Conservation (phyloP, 371 early-diverging fungal species). For the Rhizopus microsporus region DNA sequence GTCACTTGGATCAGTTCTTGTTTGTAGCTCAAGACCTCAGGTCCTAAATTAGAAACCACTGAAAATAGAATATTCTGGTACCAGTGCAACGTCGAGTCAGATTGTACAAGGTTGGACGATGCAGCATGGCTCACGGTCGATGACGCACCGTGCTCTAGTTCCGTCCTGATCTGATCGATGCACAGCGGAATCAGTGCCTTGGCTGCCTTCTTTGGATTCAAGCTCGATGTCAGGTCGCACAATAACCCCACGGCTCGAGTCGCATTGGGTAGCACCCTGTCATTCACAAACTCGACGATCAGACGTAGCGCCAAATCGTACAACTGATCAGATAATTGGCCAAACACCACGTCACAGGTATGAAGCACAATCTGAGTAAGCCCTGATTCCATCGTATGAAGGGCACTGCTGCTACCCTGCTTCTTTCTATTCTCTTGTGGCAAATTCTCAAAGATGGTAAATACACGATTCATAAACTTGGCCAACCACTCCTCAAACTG, state of each 20-base stretch:
- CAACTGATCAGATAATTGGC: constrained; percentile 66
- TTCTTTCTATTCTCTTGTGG: constrained; percentile 62
- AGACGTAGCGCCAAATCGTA: constrained; percentile 62
- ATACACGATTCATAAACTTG: constrained; percentile 77
- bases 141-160: constrained; percentile 73
- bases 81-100: constrained; percentile 79
- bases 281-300: constrained; percentile 61
- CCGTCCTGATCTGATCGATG: constrained; percentile 57
- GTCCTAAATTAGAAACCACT: constrained; percentile 53
- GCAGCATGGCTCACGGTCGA: constrained; percentile 55
- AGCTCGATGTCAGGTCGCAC: constrained; percentile 46
- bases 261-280: constrained; percentile 69
- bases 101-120: constrained; percentile 59
- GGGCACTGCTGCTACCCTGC: constrained; percentile 17
- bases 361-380: constrained; percentile 49
- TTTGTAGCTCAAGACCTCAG: constrained; percentile 55
- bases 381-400: constrained; percentile 43
- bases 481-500: constrained; percentile 89
- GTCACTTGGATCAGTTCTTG: constrained; percentile 52
- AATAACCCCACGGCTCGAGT: constrained; percentile 65
- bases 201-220: constrained; percentile 56
- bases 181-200: constrained; percentile 64
- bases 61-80: constrained; percentile 69
- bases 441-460: constrained; percentile 78
- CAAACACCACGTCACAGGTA: constrained; percentile 66